phyloP scores from a whole-genome alignment of 2,329 filamentous ascomycete genomes.

The Coniochaeta pulveracea region DNA sequence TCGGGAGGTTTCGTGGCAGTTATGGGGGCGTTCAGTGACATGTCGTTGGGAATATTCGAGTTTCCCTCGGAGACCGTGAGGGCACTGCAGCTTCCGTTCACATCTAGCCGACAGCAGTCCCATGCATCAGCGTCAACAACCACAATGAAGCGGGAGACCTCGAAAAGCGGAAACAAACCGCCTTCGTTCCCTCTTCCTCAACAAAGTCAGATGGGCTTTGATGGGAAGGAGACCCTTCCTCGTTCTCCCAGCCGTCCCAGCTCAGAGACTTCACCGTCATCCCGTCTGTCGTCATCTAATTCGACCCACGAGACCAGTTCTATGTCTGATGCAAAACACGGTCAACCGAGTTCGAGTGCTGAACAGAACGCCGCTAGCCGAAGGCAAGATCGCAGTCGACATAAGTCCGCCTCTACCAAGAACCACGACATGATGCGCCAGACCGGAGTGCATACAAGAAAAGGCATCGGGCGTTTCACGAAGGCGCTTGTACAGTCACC shows the following conservation, averaged over 20 bases:
- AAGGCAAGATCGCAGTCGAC: neutral
- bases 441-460: conserved; percentile 50
- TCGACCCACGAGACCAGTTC: neutral
- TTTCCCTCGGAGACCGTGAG: conserved; percentile 48
- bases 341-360: neutral
- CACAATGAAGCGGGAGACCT: conserved; percentile 14
- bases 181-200: conserved; percentile 35
- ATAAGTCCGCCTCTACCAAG: conserved; percentile 5
- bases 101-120: conserved; percentile 16
- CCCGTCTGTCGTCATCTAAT: conserved; percentile 18
- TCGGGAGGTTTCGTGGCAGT: conserved; percentile 69
- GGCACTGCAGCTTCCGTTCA: conserved; percentile 16
- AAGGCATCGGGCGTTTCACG: conserved; percentile 39
- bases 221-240: conserved; percentile 32
- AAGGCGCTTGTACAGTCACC: conserved; percentile 62
- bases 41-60: conserved; percentile 75
- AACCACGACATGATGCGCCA: conserved; percentile 17
- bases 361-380: conserved; percentile 50
- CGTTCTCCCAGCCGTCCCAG: conserved; percentile 37
- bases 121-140: conserved; percentile 14
- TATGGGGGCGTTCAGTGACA: conserved; percentile 64
- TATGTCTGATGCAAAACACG: neutral
- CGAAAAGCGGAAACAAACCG: conserved; percentile 2
- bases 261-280: no score
- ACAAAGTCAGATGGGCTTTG: conserved; percentile 20